Evolutionary conservation across 2,329 filamentous ascomycete genomes (phyloP).

Genomic region (Camillea tinctor): DNA sequence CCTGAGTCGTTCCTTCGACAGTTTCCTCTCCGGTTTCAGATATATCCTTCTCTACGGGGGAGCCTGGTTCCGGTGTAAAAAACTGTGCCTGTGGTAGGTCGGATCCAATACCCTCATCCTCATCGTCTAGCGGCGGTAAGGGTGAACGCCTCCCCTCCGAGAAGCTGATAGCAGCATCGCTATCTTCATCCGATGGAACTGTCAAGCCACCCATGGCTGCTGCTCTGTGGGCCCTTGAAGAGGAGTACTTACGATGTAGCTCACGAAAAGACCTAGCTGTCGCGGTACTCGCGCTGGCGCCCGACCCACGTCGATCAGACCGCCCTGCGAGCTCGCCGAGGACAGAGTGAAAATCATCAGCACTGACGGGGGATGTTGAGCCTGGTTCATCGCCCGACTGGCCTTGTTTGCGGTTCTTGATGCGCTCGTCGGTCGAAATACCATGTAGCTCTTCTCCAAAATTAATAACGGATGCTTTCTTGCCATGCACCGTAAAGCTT

Average conservation of each 20-base stretch:
- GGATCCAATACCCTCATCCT: conserved; percentile 18
- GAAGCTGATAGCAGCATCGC: conserved; percentile 58
- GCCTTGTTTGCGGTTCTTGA: conserved; percentile 59
- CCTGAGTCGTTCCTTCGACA: conserved; percentile 18
- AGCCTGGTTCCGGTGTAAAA: conserved; percentile 41
- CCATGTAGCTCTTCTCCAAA: conserved; percentile 89
- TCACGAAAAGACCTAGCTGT: conserved; percentile 66
- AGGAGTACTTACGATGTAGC: conserved; percentile 59
- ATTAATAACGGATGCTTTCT: conserved; percentile 96
- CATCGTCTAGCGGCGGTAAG: conserved; percentile 46
- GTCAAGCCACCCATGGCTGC: conserved; percentile 42
- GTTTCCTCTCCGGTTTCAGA: conserved; percentile 22
- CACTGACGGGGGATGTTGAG: conserved; percentile 35
- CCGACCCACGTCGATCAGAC: conserved; percentile 57
- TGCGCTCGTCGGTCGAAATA: conserved; percentile 70
- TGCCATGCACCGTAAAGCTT: conserved; percentile 94
- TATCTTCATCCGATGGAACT: conserved; percentile 57
- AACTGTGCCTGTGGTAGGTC: conserved; percentile 34
- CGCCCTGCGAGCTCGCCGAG: conserved; percentile 43
- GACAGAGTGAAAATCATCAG: conserved; percentile 54
- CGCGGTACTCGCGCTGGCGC: conserved; percentile 64
- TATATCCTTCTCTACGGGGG: conserved; percentile 25
- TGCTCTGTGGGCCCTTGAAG: conserved; percentile 47
- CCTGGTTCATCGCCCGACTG: conserved; percentile 41
- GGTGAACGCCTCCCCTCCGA: conserved; percentile 59